Conservation (phyloP, 768 basidiomycete species). For the Ramaria rubella region DNA sequence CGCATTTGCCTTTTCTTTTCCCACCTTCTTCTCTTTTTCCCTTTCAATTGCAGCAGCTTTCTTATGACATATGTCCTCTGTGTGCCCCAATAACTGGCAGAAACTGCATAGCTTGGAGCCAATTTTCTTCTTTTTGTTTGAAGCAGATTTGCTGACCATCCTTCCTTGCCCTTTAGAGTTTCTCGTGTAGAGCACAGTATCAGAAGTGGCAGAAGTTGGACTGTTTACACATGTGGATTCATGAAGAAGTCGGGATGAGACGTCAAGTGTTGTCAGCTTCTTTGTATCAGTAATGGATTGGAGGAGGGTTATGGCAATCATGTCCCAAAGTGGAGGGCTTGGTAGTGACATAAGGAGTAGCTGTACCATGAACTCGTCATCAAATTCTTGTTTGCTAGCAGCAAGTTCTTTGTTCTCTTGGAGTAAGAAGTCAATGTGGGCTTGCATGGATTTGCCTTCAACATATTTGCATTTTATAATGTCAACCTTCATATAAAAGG, state of each 20-base stretch:
- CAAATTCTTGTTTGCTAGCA: too few species aligned
- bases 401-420: conserved; percentile 6
- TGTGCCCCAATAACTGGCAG: neutral
- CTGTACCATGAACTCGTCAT: too few species aligned
- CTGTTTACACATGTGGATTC: neutral
- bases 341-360: too few species aligned
- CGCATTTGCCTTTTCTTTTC: neutral
- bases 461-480: too few species aligned
- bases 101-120: neutral
- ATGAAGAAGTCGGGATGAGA: neutral
- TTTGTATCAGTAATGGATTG: too few species aligned
- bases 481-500: too few species aligned
- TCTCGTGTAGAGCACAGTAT: neutral
- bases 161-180: neutral
- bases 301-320: conserved; percentile 7
- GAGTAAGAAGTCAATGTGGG: neutral
- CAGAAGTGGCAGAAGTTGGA: neutral
- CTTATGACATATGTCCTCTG: neutral
- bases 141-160: too few species aligned
- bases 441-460: too few species aligned
- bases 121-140: neutral
- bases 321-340: conserved; percentile 8
- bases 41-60: neutral
- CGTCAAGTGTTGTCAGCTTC: neutral
- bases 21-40: neutral